Base-by-base conservation (phyloP, 805 yeast species). In the Kodamaea restingae region DNA sequence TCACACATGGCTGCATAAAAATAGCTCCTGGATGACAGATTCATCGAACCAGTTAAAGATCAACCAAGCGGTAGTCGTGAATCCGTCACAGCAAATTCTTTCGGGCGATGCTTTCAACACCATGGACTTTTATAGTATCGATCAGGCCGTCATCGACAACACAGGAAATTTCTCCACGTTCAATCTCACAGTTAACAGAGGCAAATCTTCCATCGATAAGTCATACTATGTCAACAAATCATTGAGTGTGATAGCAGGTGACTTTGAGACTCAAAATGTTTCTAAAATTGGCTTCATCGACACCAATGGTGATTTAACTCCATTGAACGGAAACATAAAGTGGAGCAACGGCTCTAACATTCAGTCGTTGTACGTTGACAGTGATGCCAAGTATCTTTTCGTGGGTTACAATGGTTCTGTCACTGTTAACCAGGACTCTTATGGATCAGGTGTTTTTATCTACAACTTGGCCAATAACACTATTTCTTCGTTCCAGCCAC, bases 181-280 rank as follows among this genome's bases (percentile, higher is more conserved):
- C 35, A 51, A 56, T 28, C 41, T 65, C 28, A 39, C 49, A 4
- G 43, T 65, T 4, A 45, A 51, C n/a, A 48, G 45, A 3, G 48
- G 54, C 7, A 26, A 36, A 35, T 15, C 43, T 3, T 38, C 35
- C 20, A 55, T 65, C 12, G 35, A 51, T 18, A 42, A 66, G 2
- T 72, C 78, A 1, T 56, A 57, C 36, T 72, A 67, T 40, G 54
- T 75, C 22, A 81, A 84, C 53, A 63, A 63, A 9, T 55, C 80
- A 0, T 44, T 71, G 8, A 61, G 80, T 29, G 73, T 75, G 0
- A 58, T 84, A 35, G 88, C 85, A 7, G 93, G 91, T 15, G 56
- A 62, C 3, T 80, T 81, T 50, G 54, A 51, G 7, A 67, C 68
- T 6, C 32, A 39, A 6, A 33, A 38, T 17, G 43, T 48, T 3